Evolutionary conservation across 2,329 filamentous ascomycete species (phyloP), one percentile per base, ranked within the genome.

Genomic region (Diplocarpon mali): DNA sequence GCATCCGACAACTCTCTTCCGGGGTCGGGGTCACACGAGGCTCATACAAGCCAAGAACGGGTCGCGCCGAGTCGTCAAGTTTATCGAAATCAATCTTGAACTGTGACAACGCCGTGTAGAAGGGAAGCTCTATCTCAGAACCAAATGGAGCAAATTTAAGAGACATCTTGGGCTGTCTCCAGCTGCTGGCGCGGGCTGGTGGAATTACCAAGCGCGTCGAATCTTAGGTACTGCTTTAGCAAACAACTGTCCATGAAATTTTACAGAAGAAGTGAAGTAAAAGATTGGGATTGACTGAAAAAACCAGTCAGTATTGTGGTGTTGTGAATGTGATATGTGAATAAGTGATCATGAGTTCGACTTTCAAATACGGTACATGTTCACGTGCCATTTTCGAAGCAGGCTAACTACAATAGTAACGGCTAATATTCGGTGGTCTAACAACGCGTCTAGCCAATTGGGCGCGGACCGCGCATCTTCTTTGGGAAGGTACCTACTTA

Each of bases 41-140:
- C 65, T 95, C 87, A 63, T 98, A 98, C 35, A 95, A 68, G 3
- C 92, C 92, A 27, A 94, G 72, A 2, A 96, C 75, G 48, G 83
- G 81, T 36, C 90, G 84, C 17, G 88, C 85, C 9, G 89, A 94
- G 64, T 94, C 90, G 68, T 95, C 85, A 41, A 98, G 85, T 67
- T 89, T 95, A 68, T 95, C 92, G 73, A 94, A 83, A 64, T 96
- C 88, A 62, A 98, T 87, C 68, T 98, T 98, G 54, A 83, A 84
- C 5, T 83, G 79, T 48, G 93, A 92, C n/a, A 98, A 76, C 5
- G 87, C 82, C 37, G 85, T 83, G 63, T 95, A 98, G 66, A 98
- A 98, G 36, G 88, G 86, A 35, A 96, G 73, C 63, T 98, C 92
- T 60, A 96, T 88, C 67, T 95, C 87, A 39, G 90, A 95, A 34